These are phyloP conservation scores for Epichloe brachyelytri DNA, from an alignment of 2,329 filamentous ascomycete genomes.

Conservation along the genomic window DNA sequence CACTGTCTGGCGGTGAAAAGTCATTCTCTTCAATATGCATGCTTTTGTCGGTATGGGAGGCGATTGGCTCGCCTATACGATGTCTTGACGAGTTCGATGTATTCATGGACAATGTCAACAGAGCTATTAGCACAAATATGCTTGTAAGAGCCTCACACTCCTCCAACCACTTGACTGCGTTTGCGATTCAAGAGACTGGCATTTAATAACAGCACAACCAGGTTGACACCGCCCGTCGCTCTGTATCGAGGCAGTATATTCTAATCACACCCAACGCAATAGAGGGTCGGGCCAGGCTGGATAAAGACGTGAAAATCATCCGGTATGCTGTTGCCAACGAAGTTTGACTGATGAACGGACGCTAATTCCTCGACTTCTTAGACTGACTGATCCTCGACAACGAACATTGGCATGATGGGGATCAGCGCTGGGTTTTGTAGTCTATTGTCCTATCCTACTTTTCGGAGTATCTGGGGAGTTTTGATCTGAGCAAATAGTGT, in stretches of 20 bases:
- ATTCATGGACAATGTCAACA: constrained; percentile 97
- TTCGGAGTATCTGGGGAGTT: background rate
- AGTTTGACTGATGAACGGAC: background rate
- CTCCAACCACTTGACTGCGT: background rate
- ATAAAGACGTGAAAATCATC: constrained; percentile 66
- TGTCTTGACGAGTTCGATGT: constrained; percentile 98
- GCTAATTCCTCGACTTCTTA: constrained; percentile 13
- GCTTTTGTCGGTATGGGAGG: constrained; percentile 87
- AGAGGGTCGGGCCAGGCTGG: constrained; percentile 40
- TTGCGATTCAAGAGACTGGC: background rate
- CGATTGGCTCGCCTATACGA: constrained; percentile 89
- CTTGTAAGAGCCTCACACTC: constrained; percentile 47
- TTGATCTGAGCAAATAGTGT: background rate
- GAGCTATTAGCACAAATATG: constrained; percentile 85
- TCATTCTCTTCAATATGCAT: constrained; percentile 96
- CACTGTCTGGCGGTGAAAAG: constrained; percentile 90
- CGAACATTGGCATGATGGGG: constrained; percentile 24
- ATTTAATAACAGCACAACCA: constrained; percentile 20
- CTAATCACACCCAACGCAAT: constrained; percentile 91
- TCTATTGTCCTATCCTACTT: background rate
- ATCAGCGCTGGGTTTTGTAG: background rate
- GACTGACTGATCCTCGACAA: constrained; percentile 47
- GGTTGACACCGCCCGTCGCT: constrained; percentile 73
- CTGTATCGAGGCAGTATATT: constrained; percentile 87
- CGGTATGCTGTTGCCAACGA: constrained; percentile 32